Conservation (phyloP, 768 basidiomycete genomes). For the Dioszegia hungarica region DNA sequence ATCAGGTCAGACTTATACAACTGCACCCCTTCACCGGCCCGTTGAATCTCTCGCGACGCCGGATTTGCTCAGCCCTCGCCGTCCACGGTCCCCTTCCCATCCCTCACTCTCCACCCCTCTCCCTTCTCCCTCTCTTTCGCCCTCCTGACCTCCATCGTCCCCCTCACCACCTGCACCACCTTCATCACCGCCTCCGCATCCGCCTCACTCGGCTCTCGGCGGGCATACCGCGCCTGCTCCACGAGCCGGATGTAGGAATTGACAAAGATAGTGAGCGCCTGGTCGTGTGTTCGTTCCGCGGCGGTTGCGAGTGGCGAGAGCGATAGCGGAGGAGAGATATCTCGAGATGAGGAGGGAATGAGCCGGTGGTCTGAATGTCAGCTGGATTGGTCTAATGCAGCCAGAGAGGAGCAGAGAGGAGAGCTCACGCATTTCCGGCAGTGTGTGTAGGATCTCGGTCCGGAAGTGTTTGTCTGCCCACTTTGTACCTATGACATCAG, state of each 20-base stretch:
- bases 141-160: constrained; percentile 22
- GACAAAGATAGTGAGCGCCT: constrained; percentile 26
- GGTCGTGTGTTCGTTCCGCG: constrained; percentile 11
- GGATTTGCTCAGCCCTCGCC: neutral
- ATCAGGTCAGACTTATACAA: too few relatives aligned
- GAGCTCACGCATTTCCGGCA: constrained; percentile 32
- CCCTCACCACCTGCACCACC: constrained; percentile 37
- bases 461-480: constrained; percentile 40
- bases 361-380: neutral
- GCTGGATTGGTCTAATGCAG: neutral
- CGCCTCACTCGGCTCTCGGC: constrained; percentile 37
- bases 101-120: neutral
- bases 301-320: constrained; percentile 23
- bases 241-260: constrained; percentile 34
- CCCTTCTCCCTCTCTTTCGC: neutral
- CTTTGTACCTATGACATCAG: constrained; percentile 22
- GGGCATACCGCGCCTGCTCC: constrained; percentile 35
- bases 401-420: neutral
- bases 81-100: neutral
- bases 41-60: too few relatives aligned
- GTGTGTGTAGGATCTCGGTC: constrained; percentile 24
- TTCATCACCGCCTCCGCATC: constrained; percentile 42
- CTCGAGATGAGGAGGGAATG: constrained; percentile 15
- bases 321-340: constrained; percentile 10
- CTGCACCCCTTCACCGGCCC: too few relatives aligned